Evolutionary conservation across 2,329 filamentous ascomycete genomes (phyloP).

Genomic region (Diaporthe caulivora): DNA sequence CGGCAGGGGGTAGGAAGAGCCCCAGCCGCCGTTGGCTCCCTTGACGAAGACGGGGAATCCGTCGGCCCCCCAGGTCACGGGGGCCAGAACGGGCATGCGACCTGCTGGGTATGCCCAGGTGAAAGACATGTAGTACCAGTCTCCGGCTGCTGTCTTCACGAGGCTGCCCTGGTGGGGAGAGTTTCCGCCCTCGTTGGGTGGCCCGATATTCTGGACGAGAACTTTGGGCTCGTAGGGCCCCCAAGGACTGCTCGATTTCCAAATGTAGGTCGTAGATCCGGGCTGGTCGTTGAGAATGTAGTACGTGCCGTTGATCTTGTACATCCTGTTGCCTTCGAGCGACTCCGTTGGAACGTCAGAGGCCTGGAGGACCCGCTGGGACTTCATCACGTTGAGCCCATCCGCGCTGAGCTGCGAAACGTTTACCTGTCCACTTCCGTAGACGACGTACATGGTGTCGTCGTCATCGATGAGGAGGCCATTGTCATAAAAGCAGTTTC

Average conservation of each 20-base stretch:
- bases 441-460: constrained; percentile 70
- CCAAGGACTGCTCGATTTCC: constrained; percentile 62
- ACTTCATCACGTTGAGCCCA: constrained; percentile 58
- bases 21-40: constrained; percentile 60
- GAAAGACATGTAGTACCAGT: constrained; percentile 73
- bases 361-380: constrained; percentile 57
- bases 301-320: constrained; percentile 68
- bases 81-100: constrained; percentile 68
- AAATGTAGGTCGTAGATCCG: constrained; percentile 59
- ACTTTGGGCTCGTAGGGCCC: constrained; percentile 64
- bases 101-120: constrained; percentile 67
- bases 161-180: constrained; percentile 68
- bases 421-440: constrained; percentile 61
- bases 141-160: constrained; percentile 61
- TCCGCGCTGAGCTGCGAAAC: constrained; percentile 65
- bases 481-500: constrained; percentile 68
- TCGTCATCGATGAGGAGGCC: constrained; percentile 70
- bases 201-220: constrained; percentile 56
- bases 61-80: constrained; percentile 63
- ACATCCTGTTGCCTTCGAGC: constrained; percentile 67
- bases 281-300: constrained; percentile 66
- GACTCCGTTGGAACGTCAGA: constrained; percentile 49
- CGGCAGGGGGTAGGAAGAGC: constrained; percentile 56
- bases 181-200: constrained; percentile 59
- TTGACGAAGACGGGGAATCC: constrained; percentile 62